These are phyloP conservation scores for Posidonia australis DNA, from an alignment of 106 monocot species.

Conservation along the genomic window DNA sequence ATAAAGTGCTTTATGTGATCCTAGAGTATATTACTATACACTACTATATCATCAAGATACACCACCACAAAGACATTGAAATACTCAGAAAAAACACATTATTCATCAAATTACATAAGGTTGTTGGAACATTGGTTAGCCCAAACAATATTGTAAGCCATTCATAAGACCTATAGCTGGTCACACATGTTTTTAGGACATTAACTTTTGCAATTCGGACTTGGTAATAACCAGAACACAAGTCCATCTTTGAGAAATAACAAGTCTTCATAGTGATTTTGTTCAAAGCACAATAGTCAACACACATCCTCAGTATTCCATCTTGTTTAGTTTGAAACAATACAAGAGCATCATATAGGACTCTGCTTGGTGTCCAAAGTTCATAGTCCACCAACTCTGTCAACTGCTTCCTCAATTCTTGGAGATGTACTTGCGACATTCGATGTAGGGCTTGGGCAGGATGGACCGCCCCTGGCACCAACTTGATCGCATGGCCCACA, in stretches of 20 bases:
- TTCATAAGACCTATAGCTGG: too few species aligned
- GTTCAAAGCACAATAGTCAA: slow-evolving; percentile 4
- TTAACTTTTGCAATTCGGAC: background rate
- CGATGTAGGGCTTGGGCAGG: background rate
- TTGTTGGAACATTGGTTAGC: background rate
- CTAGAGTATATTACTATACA: too few species aligned
- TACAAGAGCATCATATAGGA: background rate
- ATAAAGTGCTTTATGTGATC: too few species aligned
- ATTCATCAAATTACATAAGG: slow-evolving; percentile 6
- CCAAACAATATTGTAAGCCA: too few species aligned
- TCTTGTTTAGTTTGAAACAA: slow-evolving; percentile 5
- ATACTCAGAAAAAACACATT: background rate
- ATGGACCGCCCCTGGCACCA: background rate
- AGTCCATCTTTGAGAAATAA: slow-evolving; percentile 1
- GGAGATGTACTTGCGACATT: background rate
- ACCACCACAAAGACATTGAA: background rate
- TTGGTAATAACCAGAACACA: background rate
- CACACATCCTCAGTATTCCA: background rate
- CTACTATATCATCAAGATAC: too few species aligned
- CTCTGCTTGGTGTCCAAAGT: background rate
- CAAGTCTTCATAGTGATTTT: background rate
- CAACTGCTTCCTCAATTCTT: background rate
- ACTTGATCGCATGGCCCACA: background rate
- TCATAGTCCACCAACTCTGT: background rate
- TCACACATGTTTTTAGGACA: too few species aligned